These are phyloP conservation scores for cucumber (Cucumis sativus) DNA, from an alignment of 306 rosid species.

Conservation along the genomic window DNA sequence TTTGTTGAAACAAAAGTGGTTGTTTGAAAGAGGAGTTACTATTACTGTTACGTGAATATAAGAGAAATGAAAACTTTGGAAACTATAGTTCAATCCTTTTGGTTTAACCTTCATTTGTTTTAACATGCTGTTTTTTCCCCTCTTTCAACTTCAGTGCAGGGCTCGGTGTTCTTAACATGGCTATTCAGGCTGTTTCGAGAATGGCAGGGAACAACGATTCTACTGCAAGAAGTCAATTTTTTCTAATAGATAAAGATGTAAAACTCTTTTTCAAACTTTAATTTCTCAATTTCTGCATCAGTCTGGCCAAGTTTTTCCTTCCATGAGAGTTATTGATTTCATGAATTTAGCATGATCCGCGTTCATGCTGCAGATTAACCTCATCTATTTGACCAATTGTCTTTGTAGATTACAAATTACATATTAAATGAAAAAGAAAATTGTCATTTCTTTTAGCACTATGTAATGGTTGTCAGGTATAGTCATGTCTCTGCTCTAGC, in stretches of 20 bases:
- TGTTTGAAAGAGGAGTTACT: neutral
- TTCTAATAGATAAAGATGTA: constrained; percentile 82
- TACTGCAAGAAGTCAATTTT: constrained; percentile 58
- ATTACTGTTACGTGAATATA: neutral
- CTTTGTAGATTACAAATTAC: neutral
- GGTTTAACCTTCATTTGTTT: neutral
- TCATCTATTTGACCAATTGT: neutral
- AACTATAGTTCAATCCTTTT: neutral
- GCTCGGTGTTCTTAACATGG: constrained; percentile 85
- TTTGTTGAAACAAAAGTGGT: constrained; percentile 1
- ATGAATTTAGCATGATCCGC: neutral
- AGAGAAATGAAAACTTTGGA: neutral
- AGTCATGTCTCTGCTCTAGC: neutral
- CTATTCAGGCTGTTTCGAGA: constrained; percentile 68
- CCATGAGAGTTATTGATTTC: neutral
- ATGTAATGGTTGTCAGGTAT: neutral
- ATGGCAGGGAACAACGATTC: constrained; percentile 51
- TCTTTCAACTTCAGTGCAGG: constrained; percentile 64
- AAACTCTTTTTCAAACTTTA: constrained; percentile 11
- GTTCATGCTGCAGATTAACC: neutral
- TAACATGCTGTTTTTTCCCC: neutral
- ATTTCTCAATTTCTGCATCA: neutral
- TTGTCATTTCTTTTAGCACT: neutral
- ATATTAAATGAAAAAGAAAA: neutral
- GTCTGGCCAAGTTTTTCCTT: neutral